Base-by-base conservation (phyloP, 768 basidiomycete genomes). In the Tremella mesenterica region DNA sequence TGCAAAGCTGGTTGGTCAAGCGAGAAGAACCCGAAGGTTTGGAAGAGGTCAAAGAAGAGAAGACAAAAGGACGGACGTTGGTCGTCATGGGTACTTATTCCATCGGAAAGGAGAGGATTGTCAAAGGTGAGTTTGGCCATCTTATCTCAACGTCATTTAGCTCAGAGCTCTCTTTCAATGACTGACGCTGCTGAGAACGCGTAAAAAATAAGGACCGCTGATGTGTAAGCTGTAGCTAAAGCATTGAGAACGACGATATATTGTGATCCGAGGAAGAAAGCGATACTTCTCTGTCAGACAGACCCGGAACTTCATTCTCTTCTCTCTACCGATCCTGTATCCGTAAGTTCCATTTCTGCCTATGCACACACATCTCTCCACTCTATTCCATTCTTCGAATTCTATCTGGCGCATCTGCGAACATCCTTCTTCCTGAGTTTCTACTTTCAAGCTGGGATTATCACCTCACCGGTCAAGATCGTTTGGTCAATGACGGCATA, bases 101-200 rank as follows among this genome's bases (percentile, higher is more conserved):
- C 0, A 89, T 97, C 45, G 95, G 95, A 34, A 99, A 99, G 72
- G 95, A 99, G 72, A 83, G 95, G 21, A 86, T 97, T 34, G 91
- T 95, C 34, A 95, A 96, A 80, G 90, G 89, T 88, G 52, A 28
- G 62, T 47, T 39, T 27, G 60, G n/a, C n/a, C n/a, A n/a, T n/a
- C n/a, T 44, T 45, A 27, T 36, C 25, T 18, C 38, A 18, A 30
- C 47, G 47, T 5, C 30, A 2, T 48, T 23, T 21, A 16, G 20
- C 20, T 8, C 4, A 18, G 9, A 34, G 25, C 26, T 29, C 6
- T 10, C 18, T 36, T 36, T 41, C 6, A 16, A n/a, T 41, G 38
- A 41, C 38, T 14, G 8, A 16, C 47, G 39, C 27, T 9, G 45
- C 14, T 27, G 43, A 27, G n/a, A 38, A 5, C 45, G n/a, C n/a